Evolutionary conservation across 257 asterid genomes (phyloP).

Genomic region (Salvia miltiorrhiza): DNA sequence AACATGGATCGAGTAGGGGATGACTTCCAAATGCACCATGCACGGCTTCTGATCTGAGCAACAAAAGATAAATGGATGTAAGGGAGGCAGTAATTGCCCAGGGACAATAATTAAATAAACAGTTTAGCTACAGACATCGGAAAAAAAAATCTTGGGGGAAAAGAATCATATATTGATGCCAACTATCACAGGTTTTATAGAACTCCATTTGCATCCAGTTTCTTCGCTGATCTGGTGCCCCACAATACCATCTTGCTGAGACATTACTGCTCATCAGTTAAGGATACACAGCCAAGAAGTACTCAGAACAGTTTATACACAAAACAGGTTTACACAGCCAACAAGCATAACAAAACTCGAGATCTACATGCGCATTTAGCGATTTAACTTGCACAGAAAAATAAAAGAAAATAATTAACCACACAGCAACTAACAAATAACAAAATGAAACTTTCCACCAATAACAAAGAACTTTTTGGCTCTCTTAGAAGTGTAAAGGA

Average conservation of each 20-base stretch:
- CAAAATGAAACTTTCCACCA: too few species aligned
- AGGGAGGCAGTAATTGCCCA: conserved; percentile 21
- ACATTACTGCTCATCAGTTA: not conserved
- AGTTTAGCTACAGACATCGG: conserved; percentile 11
- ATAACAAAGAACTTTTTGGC: too few species aligned
- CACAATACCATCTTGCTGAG: not conserved
- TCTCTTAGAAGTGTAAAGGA: not conserved
- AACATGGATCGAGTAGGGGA: conserved; percentile 86
- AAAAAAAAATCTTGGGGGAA: conserved; percentile 6
- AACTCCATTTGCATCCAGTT: not conserved
- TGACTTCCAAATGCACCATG: conserved; percentile 47
- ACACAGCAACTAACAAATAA: too few species aligned
- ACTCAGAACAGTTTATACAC: too few species aligned
- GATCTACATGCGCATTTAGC: too few species aligned
- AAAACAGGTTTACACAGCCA: not conserved
- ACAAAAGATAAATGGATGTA: conserved; percentile 8
- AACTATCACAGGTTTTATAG: conserved; percentile 5
- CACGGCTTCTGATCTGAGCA: conserved; percentile 52
- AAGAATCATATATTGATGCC: not conserved
- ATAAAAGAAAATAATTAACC: too few species aligned
- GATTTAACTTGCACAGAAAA: too few species aligned
- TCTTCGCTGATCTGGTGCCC: conserved; percentile 1
- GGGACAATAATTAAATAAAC: conserved; percentile 35
- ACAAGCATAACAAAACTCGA: not conserved
- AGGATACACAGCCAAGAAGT: too few species aligned